Evolutionary conservation across 805 yeast species (phyloP).

Genomic region (Pichia exigua): DNA sequence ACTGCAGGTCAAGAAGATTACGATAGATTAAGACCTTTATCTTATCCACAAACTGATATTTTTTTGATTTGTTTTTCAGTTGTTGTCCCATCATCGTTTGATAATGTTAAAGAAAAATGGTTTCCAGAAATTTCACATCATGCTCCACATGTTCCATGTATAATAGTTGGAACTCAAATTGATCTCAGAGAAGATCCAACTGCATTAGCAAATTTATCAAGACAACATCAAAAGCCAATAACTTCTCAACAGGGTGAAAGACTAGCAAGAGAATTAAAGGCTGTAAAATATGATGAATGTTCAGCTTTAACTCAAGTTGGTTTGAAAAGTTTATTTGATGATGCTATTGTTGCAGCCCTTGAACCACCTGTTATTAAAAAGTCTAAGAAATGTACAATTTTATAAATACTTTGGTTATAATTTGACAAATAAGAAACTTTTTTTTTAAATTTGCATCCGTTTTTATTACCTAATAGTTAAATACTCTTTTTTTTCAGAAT

Average conservation of each 20-base stretch:
- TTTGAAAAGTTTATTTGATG: conserved; percentile 95
- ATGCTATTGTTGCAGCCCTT: conserved; percentile 95
- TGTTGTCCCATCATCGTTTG: conserved; percentile 94
- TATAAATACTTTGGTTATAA: conserved; percentile 35
- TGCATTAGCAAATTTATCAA: conserved; percentile 78
- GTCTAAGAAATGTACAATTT: conserved; percentile 77
- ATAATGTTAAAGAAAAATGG: conserved; percentile 97
- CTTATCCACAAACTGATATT: conserved; percentile 96
- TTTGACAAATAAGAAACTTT: background rate
- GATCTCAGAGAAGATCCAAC: conserved; percentile 92
- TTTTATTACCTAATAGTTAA: background rate
- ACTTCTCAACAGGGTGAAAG: conserved; percentile 83
- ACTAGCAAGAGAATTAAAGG: conserved; percentile 87
- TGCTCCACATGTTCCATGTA: conserved; percentile 94
- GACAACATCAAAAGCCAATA: conserved; percentile 86
- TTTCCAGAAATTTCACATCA: conserved; percentile 95
- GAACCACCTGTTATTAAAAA: conserved; percentile 90
- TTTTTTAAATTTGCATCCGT: background rate
- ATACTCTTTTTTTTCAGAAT: background rate
- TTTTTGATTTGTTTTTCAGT: conserved; percentile 94
- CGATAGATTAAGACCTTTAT: conserved; percentile 91
- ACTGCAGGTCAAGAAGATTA: conserved; percentile 99
- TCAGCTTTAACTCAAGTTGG: conserved; percentile 97
- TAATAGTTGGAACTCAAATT: conserved; percentile 94
- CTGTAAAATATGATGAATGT: conserved; percentile 95